Conservation (phyloP, 2,329 filamentous ascomycete genomes). For the Arachnomyces sp. region DNA sequence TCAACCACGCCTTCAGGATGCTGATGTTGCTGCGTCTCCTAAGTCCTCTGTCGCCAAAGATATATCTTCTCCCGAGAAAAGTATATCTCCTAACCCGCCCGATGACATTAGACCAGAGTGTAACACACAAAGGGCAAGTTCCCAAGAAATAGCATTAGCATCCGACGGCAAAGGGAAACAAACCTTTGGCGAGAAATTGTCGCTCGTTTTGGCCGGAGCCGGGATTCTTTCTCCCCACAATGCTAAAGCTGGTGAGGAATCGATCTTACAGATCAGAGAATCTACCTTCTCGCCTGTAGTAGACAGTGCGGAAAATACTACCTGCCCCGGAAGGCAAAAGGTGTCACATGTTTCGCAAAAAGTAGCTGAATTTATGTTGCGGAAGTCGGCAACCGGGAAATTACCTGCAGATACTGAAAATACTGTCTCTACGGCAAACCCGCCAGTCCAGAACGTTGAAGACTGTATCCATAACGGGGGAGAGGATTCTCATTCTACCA, state of each 20-base stretch:
- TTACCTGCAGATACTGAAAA: background rate
- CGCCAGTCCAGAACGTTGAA: background rate
- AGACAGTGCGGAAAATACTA: background rate
- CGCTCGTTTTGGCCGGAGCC: constrained; percentile 2
- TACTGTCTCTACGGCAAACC: background rate
- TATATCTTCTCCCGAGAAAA: no score
- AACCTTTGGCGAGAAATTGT: constrained; percentile 6
- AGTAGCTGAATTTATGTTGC: constrained; percentile 14
- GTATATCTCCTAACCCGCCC: no score
- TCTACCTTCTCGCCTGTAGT: no score
- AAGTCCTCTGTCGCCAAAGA: no score
- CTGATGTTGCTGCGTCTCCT: no score
- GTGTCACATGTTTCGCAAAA: constrained; percentile 12
- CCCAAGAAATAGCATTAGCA: no score
- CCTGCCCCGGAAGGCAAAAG: background rate
- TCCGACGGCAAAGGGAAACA: no score
- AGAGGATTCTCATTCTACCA: no score
- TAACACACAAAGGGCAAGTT: no score
- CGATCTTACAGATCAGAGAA: background rate
- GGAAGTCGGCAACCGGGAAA: constrained; percentile 1
- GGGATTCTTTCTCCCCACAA: constrained; percentile 1
- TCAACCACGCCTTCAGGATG: no score
- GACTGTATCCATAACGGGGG: no score
- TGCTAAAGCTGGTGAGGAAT: background rate
- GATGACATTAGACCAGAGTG: no score